Conservation (phyloP, 2,329 filamentous ascomycete genomes). For the Penicillium sp. region DNA sequence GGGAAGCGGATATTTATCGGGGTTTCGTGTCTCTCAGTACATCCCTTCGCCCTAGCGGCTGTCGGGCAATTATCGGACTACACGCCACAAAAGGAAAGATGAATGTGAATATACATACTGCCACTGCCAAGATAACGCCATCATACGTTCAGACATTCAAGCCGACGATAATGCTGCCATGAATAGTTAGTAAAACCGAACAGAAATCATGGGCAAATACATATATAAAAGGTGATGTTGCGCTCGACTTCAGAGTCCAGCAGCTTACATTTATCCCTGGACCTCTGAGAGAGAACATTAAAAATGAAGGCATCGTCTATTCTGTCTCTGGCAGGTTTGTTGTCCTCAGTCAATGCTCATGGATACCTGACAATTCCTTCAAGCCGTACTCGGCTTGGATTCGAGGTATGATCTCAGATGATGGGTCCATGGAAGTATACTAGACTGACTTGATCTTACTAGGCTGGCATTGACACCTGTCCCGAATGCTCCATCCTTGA, state of each 20-base stretch:
- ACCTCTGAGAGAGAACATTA: not conserved
- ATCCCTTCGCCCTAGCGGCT: not conserved
- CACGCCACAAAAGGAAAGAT: not conserved
- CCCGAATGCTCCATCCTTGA: constrained; percentile 57
- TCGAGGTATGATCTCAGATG: not conserved
- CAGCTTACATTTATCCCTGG: not conserved
- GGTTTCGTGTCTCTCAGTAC: not conserved
- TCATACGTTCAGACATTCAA: not conserved
- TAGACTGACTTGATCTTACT: not conserved
- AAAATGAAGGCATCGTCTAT: not conserved
- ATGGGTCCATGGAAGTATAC: not conserved
- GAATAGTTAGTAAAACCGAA: not conserved
- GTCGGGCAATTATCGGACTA: not conserved
- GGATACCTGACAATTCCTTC: not conserved
- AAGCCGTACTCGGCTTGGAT: not conserved
- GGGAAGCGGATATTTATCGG: not conserved
- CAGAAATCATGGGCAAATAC: not conserved
- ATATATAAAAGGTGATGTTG: not conserved
- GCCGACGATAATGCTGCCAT: not conserved
- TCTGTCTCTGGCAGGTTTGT: not conserved
- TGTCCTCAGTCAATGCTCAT: not conserved
- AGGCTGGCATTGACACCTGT: constrained; percentile 52
- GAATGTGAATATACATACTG: not conserved
- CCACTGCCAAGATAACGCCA: not conserved
- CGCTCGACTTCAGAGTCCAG: not conserved